Percentiles rank a stretch among this genome's conserved stretches.
phyloP scores from a whole-genome alignment of 2,329 filamentous ascomycete species.

The Colletotrichum coccodes region DNA sequence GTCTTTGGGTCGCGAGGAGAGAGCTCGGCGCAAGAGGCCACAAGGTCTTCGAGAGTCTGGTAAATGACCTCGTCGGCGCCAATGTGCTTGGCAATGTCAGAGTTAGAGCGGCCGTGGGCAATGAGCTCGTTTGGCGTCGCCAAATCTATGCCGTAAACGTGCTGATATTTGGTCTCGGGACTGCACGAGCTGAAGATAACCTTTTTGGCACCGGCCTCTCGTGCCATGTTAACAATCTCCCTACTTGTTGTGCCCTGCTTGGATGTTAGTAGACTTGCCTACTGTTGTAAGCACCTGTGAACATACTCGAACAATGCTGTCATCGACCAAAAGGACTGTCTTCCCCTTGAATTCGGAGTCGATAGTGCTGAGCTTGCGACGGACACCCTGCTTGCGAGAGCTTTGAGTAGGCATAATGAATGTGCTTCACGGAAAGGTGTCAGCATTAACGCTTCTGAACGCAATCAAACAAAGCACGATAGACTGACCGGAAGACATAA shows the following conservation, averaged over 20 bases:
- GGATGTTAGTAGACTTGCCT: neutral
- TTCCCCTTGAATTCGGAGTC: slow-evolving; percentile 84
- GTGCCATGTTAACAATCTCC: slow-evolving; percentile 76
- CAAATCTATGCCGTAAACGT: slow-evolving; percentile 58
- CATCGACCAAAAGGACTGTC: slow-evolving; percentile 86
- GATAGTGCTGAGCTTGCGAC: slow-evolving; percentile 90
- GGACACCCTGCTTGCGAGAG: slow-evolving; percentile 84
- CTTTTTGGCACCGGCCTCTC: slow-evolving; percentile 83
- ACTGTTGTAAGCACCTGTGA: neutral
- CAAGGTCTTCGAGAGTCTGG: slow-evolving; percentile 77
- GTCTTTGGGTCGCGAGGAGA: slow-evolving; percentile 65
- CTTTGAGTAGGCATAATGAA: slow-evolving; percentile 84
- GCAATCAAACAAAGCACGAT: neutral
- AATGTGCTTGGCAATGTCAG: slow-evolving; percentile 56
- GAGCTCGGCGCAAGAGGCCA: slow-evolving; percentile 79
- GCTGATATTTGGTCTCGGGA: slow-evolving; percentile 71
- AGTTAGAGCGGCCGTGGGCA: slow-evolving; percentile 50
- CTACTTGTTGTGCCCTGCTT: slow-evolving; percentile 72
- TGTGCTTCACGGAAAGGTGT: slow-evolving; percentile 60
- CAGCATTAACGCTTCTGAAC: neutral
- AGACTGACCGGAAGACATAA: slow-evolving; percentile 16
- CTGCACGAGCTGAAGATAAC: slow-evolving; percentile 83
- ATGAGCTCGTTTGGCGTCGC: slow-evolving; percentile 49
- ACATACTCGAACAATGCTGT: slow-evolving; percentile 81
- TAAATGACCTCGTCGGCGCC: slow-evolving; percentile 65